phyloP scores from a whole-genome alignment of 2,329 filamentous ascomycete genomes.

The Catunica adiposa region DNA sequence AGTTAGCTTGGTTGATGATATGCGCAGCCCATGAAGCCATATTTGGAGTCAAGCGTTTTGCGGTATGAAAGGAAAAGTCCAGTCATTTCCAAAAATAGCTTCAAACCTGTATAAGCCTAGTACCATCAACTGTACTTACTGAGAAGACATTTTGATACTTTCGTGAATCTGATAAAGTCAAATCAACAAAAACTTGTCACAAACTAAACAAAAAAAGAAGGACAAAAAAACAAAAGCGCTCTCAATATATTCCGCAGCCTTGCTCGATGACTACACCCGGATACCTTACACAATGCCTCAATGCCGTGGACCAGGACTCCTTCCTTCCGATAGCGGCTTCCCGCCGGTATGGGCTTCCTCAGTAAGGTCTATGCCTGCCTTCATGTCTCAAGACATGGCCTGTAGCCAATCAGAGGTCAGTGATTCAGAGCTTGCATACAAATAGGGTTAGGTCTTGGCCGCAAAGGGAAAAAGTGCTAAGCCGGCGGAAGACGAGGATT shows the following conservation, averaged over 20 bases:
- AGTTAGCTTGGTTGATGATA: background rate
- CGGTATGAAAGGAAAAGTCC: no score
- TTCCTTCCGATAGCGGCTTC: constrained; percentile 13
- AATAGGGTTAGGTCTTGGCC: no score
- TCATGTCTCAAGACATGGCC: no score
- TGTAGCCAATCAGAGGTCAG: no score
- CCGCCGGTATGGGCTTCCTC: background rate
- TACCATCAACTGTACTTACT: constrained; percentile 6
- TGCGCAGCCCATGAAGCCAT: background rate
- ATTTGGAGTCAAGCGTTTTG: no score
- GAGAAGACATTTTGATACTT: constrained; percentile 15
- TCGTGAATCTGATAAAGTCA: background rate
- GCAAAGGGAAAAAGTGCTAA: no score
- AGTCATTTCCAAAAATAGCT: background rate
- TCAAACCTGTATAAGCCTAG: background rate
- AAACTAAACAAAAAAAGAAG: constrained; percentile 2
- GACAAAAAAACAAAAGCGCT: background rate
- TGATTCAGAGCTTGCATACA: no score
- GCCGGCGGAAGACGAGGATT: no score
- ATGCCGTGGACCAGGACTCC: background rate
- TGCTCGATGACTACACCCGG: background rate
- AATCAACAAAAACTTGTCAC: background rate
- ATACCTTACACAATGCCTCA: background rate
- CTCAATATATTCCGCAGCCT: background rate
- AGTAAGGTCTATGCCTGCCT: background rate